A percentile compares a stretch with the other conserved stretches of the same genome.
phyloP scores from a whole-genome alignment of 2,329 filamentous ascomycete genomes.

The Fusarium denticulatum region DNA sequence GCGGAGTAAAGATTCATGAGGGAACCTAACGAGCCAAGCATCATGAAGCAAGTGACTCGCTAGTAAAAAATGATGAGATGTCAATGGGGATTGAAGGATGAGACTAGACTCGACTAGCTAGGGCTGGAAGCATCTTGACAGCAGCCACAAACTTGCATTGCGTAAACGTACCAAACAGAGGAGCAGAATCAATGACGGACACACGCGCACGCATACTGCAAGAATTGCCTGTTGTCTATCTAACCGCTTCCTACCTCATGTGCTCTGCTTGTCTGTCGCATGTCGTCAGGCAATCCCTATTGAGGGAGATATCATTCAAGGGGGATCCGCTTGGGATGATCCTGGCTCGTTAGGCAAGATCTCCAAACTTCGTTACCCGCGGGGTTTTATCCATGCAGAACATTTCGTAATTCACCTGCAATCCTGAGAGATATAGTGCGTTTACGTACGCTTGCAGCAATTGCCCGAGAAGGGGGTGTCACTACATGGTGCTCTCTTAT shows the following conservation, averaged over 20 bases:
- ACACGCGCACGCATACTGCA: neutral
- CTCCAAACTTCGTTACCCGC: slow-evolving; percentile 3
- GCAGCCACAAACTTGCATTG: slow-evolving; percentile 12
- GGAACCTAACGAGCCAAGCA: neutral
- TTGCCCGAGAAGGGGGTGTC: neutral
- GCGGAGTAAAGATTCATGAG: neutral
- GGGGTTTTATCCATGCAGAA: slow-evolving; percentile 8
- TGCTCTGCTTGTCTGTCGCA: slow-evolving; percentile 1
- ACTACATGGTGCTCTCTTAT: neutral
- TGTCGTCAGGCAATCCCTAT: slow-evolving; percentile 29
- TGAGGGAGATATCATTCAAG: slow-evolving; percentile 28
- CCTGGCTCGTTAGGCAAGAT: slow-evolving; percentile 17
- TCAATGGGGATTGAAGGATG: slow-evolving; percentile 20
- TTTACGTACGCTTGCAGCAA: neutral
- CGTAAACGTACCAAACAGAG: slow-evolving; percentile 26
- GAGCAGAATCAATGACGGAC: neutral
- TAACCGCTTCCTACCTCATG: neutral
- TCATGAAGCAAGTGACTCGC: neutral
- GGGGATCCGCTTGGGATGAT: slow-evolving; percentile 17
- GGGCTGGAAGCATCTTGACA: slow-evolving; percentile 25
- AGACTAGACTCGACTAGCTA: slow-evolving; percentile 16
- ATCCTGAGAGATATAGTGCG: neutral
- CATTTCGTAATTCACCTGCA: neutral
- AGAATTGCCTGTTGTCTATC: slow-evolving; percentile 16
- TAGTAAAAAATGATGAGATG: neutral